Base-by-base conservation (phyloP, 495 filamentous ascomycete species). In the Penicillium subrubescens region DNA sequence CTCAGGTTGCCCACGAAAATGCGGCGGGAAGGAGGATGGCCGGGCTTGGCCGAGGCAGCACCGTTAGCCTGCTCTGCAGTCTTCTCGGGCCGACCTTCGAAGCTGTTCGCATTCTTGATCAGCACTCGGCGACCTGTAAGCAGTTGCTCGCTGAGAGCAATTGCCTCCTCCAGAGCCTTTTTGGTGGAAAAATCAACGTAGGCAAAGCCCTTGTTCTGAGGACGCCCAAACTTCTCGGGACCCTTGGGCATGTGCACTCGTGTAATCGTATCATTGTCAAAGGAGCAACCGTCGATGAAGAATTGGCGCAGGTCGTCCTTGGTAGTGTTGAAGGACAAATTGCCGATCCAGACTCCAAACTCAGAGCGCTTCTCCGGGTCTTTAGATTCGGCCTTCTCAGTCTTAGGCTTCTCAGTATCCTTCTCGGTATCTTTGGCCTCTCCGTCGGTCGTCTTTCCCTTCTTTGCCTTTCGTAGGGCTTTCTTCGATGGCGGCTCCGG, bases 401-500 rank as follows among this genome's bases (percentile, higher is more conserved):
- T 64, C 56, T 78, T 77, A 27, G 72, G 63, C 27, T 65, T 71
- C 66, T 77, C 46, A 8, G 31, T 33, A 67, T 76, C 62, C 74
- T 84, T 50, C 2, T 71, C 37, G n/a, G 67, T 35, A 19, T 67
- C 64, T 5, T 51, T 70, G 46, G 70, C 44, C 55, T 74, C 57
- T 19, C 59, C 34, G 21, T 77, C 75, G 25, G 59, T 65, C 35
- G 75, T 89, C 65, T 85, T 85, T 12, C 2, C 39, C 79, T 93
- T 96, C 73, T 93, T 95, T 44, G 92, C 87, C 50, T 87, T 86
- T 59, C 93, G 90, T 63, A 90, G 81, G 60, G 89, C 89, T 77
- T 95, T 97, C 76, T 97, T 98, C 46, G 96, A 98, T 6, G 91
- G 90, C 14, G 95, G 95, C 73, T 97, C 93, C 6, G 95, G 94